phyloP scores from a whole-genome alignment of 495 filamentous ascomycete species.

The Staphylotrichum tortipilum region DNA sequence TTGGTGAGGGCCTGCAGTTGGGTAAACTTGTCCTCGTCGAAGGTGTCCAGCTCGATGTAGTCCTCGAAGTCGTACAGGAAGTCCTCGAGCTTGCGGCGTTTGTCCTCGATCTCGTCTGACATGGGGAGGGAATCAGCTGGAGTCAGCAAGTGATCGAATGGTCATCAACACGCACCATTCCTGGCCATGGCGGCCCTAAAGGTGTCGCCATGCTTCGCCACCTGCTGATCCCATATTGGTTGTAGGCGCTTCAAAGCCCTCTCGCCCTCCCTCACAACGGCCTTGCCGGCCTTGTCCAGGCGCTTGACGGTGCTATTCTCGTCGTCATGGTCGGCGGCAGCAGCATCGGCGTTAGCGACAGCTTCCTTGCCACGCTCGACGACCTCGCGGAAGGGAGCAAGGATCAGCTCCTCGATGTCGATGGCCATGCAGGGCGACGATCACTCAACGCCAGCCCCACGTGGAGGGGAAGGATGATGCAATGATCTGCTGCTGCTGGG shows the following conservation, averaged over 20 bases:
- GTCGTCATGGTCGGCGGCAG: background rate
- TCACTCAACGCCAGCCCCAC: too few species aligned
- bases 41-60: background rate
- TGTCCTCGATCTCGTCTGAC: background rate
- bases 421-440: background rate
- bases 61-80: background rate
- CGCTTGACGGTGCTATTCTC: background rate
- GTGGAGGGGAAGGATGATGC: too few species aligned
- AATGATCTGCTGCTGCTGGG: too few species aligned
- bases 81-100: background rate
- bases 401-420: background rate
- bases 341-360: background rate
- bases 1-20: background rate
- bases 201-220: background rate
- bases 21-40: background rate
- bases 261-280: background rate
- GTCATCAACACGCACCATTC: background rate
- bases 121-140: background rate
- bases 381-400: background rate
- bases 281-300: background rate
- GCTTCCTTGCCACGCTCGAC: background rate
- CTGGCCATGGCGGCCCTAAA: background rate
- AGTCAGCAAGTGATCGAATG: too few species aligned
- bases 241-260: background rate
- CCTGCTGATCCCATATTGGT: background rate